A percentile compares a stretch with the other conserved stretches of the same genome.
phyloP scores from a whole-genome alignment of 768 basidiomycete species.

The Dentipellis fragilis region DNA sequence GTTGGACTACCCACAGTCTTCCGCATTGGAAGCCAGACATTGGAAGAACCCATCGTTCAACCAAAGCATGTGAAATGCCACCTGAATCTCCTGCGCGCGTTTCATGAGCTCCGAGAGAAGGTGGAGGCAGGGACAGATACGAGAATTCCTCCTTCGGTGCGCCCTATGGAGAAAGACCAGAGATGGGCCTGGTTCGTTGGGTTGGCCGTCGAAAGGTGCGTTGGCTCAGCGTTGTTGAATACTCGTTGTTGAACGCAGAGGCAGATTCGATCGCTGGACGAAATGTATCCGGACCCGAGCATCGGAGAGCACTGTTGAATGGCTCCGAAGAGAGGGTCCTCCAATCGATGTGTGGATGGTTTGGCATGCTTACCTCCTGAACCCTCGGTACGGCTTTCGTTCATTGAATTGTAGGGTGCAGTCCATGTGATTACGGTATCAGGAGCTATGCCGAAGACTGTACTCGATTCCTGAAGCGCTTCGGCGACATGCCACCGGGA shows the following conservation, averaged over 20 bases:
- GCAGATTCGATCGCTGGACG: slow-evolving; percentile 28
- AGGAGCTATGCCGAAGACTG: slow-evolving; percentile 20
- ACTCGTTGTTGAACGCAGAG: not conserved
- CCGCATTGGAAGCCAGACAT: not conserved
- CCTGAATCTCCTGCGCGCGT: slow-evolving; percentile 23
- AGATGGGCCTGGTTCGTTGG: slow-evolving; percentile 32
- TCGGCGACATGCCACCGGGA: not conserved
- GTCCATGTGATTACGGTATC: not conserved
- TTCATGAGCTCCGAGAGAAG: slow-evolving; percentile 19
- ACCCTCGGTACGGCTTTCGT: slow-evolving; percentile 21
- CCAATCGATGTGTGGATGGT: slow-evolving; percentile 33
- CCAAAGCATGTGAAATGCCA: slow-evolving; percentile 24
- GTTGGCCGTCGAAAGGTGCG: slow-evolving; percentile 28
- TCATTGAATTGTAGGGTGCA: not conserved
- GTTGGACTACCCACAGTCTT: not conserved
- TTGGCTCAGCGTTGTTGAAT: not conserved
- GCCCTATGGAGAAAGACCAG: slow-evolving; percentile 16
- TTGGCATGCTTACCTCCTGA: slow-evolving; percentile 32
- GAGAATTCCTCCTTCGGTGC: slow-evolving; percentile 18
- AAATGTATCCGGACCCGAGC: not conserved
- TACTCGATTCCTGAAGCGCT: slow-evolving; percentile 1
- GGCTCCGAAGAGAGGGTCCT: slow-evolving; percentile 9
- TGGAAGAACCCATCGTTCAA: not conserved
- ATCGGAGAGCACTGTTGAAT: too few relatives aligned
- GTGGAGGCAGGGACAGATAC: slow-evolving; percentile 22